phyloP scores from a whole-genome alignment of 2,329 filamentous ascomycete genomes.

The Cercospora sp. region DNA sequence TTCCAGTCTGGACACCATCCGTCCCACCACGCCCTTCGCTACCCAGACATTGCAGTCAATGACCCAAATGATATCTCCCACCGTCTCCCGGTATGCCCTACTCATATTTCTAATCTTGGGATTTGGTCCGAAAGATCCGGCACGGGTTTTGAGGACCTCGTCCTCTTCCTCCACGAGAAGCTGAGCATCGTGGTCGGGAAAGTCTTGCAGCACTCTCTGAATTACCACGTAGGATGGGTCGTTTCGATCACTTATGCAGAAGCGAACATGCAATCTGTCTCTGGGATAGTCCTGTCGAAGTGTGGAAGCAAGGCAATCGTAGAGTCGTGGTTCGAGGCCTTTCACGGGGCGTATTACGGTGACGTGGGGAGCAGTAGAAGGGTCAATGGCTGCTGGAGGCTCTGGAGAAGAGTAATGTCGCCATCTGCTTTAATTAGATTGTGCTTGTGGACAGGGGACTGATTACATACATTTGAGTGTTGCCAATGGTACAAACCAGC shows the following conservation, averaged over 20 bases:
- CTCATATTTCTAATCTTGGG: constrained; percentile 99
- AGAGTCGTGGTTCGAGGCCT: constrained; percentile 83
- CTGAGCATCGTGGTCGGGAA: constrained; percentile 68
- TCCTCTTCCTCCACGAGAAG: constrained; percentile 83
- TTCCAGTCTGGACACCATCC: constrained; percentile 85
- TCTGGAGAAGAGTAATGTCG: constrained; percentile 52
- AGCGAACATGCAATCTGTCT: constrained; percentile 73
- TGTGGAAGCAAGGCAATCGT: constrained; percentile 86
- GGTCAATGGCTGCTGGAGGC: constrained; percentile 28
- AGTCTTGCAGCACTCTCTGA: constrained; percentile 69
- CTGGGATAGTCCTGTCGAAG: constrained; percentile 80
- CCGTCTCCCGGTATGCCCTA: constrained; percentile 83
- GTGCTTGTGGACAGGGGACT: neutral
- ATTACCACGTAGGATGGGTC: constrained; percentile 80
- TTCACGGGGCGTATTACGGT: constrained; percentile 93
- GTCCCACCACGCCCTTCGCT: constrained; percentile 71
- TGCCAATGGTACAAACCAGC: constrained; percentile 59
- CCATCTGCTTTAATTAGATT: constrained; percentile 48
- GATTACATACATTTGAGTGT: constrained; percentile 57
- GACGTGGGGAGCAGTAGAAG: constrained; percentile 67
- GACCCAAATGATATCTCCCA: constrained; percentile 88
- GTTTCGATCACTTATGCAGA: constrained; percentile 73
- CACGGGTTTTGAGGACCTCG: constrained; percentile 60
- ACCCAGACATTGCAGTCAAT: constrained; percentile 98
- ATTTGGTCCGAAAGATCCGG: constrained; percentile 74